These are phyloP conservation scores for Peronospora belbahrii DNA, from an alignment of 352 stramenopile genomes.

Conservation along the genomic window DNA sequence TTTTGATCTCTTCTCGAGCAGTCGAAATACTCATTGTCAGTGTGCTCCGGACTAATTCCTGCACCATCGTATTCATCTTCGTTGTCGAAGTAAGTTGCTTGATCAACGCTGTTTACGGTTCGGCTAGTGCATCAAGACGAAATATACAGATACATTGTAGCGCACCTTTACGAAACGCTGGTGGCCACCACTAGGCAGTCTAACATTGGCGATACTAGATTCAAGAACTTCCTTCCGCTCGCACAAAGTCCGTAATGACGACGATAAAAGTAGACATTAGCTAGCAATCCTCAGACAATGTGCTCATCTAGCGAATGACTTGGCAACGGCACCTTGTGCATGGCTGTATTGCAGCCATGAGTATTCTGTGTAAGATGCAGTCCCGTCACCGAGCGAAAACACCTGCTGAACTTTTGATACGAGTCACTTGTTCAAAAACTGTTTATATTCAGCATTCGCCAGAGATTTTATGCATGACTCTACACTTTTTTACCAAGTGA, in stretches of 20 bases:
- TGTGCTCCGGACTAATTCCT: constrained; percentile 4
- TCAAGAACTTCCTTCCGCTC: too few relatives aligned
- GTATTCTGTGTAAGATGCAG: too few relatives aligned
- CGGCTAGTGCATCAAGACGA: constrained; percentile 37
- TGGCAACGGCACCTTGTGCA: too few relatives aligned
- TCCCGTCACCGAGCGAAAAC: constrained; percentile 5
- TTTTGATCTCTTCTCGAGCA: too few relatives aligned
- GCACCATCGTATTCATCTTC: constrained; percentile 9
- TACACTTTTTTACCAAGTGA: background rate
- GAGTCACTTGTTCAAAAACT: constrained; percentile 9
- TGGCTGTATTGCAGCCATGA: too few relatives aligned
- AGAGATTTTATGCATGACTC: background rate
- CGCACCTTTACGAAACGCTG: constrained; percentile 59
- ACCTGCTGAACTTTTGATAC: background rate
- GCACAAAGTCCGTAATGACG: too few relatives aligned
- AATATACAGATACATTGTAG: constrained; percentile 76
- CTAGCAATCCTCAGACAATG: too few relatives aligned
- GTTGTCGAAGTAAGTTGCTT: constrained; percentile 22
- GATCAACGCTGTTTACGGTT: constrained; percentile 34
- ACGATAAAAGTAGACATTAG: too few relatives aligned
- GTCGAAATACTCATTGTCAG: background rate
- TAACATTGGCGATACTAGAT: too few relatives aligned
- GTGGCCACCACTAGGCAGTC: too few relatives aligned
- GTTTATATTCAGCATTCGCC: constrained; percentile 22
- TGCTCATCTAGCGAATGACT: too few relatives aligned